Conservation (phyloP, 805 yeast species). For the Yamadazyma nakazawae region DNA sequence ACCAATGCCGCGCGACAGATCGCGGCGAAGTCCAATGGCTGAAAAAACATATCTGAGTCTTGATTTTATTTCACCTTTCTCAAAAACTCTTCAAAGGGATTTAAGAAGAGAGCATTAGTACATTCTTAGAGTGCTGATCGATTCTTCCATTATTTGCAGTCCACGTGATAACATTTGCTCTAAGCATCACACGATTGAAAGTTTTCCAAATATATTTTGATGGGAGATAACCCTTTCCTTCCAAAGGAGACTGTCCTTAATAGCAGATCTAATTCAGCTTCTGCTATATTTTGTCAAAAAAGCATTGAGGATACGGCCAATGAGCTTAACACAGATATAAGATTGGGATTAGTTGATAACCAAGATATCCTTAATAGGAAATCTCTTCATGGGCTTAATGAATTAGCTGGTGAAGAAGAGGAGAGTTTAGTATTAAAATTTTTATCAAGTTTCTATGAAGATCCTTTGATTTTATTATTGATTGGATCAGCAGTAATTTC, state of each 20-base stretch:
- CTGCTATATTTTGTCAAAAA: conserved; percentile 59
- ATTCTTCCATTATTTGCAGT: neutral
- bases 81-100: neutral
- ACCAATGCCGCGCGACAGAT: conserved; percentile 1
- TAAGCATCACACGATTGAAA: neutral
- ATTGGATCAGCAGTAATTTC: conserved; percentile 88
- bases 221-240: conserved; percentile 43
- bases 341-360: conserved; percentile 58
- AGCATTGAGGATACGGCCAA: conserved; percentile 63
- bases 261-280: conserved; percentile 44
- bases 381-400: conserved; percentile 77
- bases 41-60: neutral
- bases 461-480: conserved; percentile 83
- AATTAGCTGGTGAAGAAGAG: conserved; percentile 69
- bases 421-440: conserved; percentile 74
- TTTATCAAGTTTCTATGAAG: conserved; percentile 76
- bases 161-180: neutral
- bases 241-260: conserved; percentile 12
- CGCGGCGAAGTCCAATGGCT: neutral
- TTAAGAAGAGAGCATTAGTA: neutral
- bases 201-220: conserved; percentile 9
- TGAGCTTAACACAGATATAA: conserved; percentile 59
- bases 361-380: conserved; percentile 75
- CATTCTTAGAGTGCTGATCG: neutral
- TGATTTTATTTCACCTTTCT: neutral